Conservation (phyloP, 495 filamentous ascomycete genomes). For the Neurospora hispaniola region DNA sequence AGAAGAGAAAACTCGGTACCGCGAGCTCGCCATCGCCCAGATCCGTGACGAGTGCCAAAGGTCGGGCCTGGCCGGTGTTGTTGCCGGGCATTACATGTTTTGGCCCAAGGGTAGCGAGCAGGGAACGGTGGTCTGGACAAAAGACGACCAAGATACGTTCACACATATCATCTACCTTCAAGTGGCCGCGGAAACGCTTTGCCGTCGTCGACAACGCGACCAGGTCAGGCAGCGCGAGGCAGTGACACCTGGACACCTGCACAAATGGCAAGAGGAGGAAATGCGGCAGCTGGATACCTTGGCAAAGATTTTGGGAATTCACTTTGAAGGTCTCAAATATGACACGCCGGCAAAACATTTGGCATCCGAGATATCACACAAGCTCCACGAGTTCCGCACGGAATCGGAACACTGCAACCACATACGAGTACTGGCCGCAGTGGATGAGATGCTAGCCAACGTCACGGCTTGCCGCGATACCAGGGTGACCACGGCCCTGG, state of each 20-base stretch:
- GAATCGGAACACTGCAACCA: slow-evolving; percentile 35
- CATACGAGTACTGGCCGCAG: not conserved
- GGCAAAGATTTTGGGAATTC: slow-evolving; percentile 37
- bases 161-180: slow-evolving; percentile 56
- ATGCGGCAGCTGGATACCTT: slow-evolving; percentile 35
- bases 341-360: not conserved
- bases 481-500: slow-evolving; percentile 29
- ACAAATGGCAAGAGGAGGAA: slow-evolving; percentile 44
- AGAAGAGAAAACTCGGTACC: slow-evolving; percentile 29
- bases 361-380: slow-evolving; percentile 10
- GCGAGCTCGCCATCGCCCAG: slow-evolving; percentile 39
- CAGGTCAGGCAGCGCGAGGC: slow-evolving; percentile 24
- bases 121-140: slow-evolving; percentile 30
- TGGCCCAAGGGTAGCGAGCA: slow-evolving; percentile 36
- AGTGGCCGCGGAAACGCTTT: slow-evolving; percentile 25
- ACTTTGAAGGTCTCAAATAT: slow-evolving; percentile 29
- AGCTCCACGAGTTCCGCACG: slow-evolving; percentile 30
- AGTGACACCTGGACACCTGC: slow-evolving; percentile 31
- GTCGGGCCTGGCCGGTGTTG: slow-evolving; percentile 33
- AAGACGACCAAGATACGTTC: slow-evolving; percentile 38
- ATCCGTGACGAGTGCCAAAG: slow-evolving; percentile 31
- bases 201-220: slow-evolving; percentile 30
- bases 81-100: slow-evolving; percentile 54
- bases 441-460: slow-evolving; percentile 30
- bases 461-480: not conserved